Evolutionary conservation across 176 grass and related monocot genomes (phyloP).

Genomic region (Hordeum marinum): DNA sequence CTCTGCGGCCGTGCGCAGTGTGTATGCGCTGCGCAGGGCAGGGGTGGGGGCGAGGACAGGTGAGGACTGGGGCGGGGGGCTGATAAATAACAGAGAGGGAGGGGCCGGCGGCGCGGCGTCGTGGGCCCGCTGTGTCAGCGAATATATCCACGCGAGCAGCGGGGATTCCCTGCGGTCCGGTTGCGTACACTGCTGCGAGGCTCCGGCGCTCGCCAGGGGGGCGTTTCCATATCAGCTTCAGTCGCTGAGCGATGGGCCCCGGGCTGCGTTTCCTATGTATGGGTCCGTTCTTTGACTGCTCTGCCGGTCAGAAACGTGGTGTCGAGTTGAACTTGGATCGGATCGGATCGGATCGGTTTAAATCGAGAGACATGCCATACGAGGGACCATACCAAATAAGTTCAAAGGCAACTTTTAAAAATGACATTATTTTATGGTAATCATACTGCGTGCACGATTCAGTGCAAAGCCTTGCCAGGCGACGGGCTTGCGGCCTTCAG

Average conservation of each 20-base stretch:
- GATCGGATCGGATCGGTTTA: neutral
- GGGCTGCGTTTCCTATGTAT: neutral
- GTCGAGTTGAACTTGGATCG: neutral
- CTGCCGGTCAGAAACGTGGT: neutral
- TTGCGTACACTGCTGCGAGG: neutral
- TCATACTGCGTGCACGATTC: no score
- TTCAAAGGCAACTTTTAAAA: no score
- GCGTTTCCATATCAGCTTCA: neutral
- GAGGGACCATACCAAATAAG: no score
- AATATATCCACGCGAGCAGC: neutral
- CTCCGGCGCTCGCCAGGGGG: no score
- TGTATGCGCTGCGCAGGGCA: neutral
- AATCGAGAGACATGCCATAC: no score
- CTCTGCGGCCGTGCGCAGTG: neutral
- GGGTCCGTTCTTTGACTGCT: neutral
- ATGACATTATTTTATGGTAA: no score
- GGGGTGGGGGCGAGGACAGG: neutral
- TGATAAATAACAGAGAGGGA: constrained; percentile 3
- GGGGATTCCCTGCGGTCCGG: neutral
- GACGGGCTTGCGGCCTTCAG: no score
- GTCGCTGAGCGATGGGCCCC: neutral
- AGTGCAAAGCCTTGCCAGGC: no score
- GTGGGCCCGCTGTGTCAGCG: neutral
- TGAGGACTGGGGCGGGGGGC: neutral
- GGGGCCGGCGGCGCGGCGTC: neutral